Conservation (phyloP, 345 rosid genomes). For the Excoecaria cochinchinensis region DNA sequence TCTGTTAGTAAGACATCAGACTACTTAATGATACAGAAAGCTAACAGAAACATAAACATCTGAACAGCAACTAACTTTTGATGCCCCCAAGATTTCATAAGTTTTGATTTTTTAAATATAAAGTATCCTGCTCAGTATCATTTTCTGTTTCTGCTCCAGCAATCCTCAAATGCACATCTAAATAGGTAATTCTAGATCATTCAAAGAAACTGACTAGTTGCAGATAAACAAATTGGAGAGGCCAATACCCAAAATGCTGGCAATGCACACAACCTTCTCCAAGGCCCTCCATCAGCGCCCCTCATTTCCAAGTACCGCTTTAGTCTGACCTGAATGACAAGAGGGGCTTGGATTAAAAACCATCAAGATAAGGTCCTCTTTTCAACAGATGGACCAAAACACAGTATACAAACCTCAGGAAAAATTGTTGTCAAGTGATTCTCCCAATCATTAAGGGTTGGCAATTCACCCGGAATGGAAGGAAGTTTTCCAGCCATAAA, state of each 20-base stretch:
- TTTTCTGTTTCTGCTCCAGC: neutral
- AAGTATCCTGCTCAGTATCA: neutral
- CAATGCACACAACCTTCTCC: constrained; percentile 94
- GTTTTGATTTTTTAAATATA: neutral
- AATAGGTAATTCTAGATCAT: neutral
- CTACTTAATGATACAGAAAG: neutral
- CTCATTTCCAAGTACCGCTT: constrained; percentile 99
- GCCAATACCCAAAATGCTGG: constrained; percentile 94
- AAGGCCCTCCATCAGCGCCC: constrained; percentile 99
- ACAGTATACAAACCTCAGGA: constrained; percentile 70
- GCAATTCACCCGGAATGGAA: constrained; percentile 86
- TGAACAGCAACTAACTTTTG: neutral
- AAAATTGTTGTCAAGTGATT: constrained; percentile 94
- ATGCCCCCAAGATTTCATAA: neutral
- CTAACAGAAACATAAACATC: neutral
- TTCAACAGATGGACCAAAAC: constrained; percentile 16
- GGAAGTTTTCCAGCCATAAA: constrained; percentile 96
- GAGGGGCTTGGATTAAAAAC: constrained; percentile 14
- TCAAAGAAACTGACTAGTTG: neutral
- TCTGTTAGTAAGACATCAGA: constrained; percentile 1
- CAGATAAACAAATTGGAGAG: constrained; percentile 14
- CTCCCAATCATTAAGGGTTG: constrained; percentile 95
- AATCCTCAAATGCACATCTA: constrained; percentile 13
- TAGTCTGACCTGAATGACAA: constrained; percentile 66
- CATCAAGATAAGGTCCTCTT: constrained; percentile 1